Conservation (phyloP, 1,284 basidiomycete genomes). For the Papiliotrema terrestris region DNA sequence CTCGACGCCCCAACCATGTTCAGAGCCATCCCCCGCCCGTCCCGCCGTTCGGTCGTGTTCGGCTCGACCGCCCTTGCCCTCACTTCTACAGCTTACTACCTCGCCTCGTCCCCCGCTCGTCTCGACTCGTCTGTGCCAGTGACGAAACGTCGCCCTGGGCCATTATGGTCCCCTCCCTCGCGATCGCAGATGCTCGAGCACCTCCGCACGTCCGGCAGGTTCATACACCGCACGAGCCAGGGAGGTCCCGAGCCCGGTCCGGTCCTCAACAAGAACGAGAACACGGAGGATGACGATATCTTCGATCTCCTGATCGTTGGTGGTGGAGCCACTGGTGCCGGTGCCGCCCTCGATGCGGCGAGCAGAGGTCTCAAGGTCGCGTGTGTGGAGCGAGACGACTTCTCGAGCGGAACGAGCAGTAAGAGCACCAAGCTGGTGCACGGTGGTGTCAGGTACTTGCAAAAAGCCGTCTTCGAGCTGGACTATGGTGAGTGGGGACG, state of each 20-base stretch:
- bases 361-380: slow-evolving; percentile 88
- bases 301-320: slow-evolving; percentile 84
- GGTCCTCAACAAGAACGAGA: slow-evolving; percentile 27
- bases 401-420: slow-evolving; percentile 87
- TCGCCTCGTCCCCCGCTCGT: slow-evolving; percentile 21
- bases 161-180: slow-evolving; percentile 51
- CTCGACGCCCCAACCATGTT: slow-evolving; percentile 22
- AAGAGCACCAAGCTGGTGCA: slow-evolving; percentile 98
- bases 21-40: slow-evolving; percentile 20
- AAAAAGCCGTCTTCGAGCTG: slow-evolving; percentile 92
- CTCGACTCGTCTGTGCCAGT: slow-evolving; percentile 21
- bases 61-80: slow-evolving; percentile 26
- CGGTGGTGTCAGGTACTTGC: slow-evolving; percentile 94
- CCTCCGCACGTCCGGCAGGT: slow-evolving; percentile 46
- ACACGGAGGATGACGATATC: slow-evolving; percentile 50
- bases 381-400: slow-evolving; percentile 90
- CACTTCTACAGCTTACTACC: slow-evolving; percentile 21
- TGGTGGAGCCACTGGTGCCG: slow-evolving; percentile 92
- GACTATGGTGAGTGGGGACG: slow-evolving; percentile 65
- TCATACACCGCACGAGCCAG: slow-evolving; percentile 33
- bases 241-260: slow-evolving; percentile 34
- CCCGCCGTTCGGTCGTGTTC: slow-evolving; percentile 18
- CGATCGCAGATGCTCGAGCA: slow-evolving; percentile 51
- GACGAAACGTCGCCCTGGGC: slow-evolving; percentile 45
- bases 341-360: slow-evolving; percentile 90